Conservation (phyloP, 306 rosid genomes). For the Cicer pinnatifidum region DNA sequence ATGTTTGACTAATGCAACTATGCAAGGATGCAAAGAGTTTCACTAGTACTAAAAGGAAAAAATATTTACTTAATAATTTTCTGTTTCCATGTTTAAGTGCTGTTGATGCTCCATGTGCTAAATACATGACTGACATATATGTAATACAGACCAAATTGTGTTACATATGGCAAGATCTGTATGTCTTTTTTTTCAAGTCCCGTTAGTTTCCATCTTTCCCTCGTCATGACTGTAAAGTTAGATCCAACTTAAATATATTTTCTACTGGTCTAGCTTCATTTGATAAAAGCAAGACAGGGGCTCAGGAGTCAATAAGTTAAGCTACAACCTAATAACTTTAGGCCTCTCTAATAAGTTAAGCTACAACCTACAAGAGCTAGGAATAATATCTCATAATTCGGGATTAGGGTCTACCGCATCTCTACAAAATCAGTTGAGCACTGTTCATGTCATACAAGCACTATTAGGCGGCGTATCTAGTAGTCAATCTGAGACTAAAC, state of each 20-base stretch:
- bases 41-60: conserved; percentile 3
- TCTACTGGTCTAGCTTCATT: conserved; percentile 23
- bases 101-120: conserved; percentile 22
- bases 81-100: background rate
- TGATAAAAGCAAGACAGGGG: background rate
- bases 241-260: conserved; percentile 2
- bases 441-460: background rate
- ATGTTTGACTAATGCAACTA: background rate
- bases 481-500: background rate
- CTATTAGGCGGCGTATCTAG: background rate
- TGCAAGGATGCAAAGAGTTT: background rate
- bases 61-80: conserved; percentile 9
- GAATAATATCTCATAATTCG: background rate
- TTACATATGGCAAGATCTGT: background rate
- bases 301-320: background rate
- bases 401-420: background rate
- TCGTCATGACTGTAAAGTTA: background rate
- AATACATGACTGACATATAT: background rate
- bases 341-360: background rate
- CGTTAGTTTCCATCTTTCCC: conserved; percentile 1
- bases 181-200: conserved; percentile 8
- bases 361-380: conserved; percentile 12
- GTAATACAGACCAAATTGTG: conserved; percentile 14
- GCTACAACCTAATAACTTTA: too few relatives aligned
- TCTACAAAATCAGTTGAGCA: background rate